Evolutionary conservation across 495 filamentous ascomycete species (phyloP).

Genomic region (Collariella sp.): DNA sequence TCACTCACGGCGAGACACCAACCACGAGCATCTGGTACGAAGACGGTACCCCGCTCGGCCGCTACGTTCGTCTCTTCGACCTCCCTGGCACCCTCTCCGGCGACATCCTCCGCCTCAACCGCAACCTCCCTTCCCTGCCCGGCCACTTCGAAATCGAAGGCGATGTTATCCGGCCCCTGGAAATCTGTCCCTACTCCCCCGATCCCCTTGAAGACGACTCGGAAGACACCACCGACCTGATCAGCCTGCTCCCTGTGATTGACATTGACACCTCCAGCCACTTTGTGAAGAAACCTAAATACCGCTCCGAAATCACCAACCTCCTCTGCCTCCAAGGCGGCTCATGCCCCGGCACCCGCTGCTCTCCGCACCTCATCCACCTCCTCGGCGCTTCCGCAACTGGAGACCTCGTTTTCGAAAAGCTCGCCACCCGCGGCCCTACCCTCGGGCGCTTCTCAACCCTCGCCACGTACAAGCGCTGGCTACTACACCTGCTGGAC

Average conservation of each 20-base stretch:
- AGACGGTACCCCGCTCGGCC: too few relatives aligned
- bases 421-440: conserved; percentile 6
- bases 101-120: too few relatives aligned
- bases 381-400: conserved; percentile 20
- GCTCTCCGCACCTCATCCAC: conserved; percentile 16
- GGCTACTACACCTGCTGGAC: conserved; percentile 11
- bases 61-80: too few relatives aligned
- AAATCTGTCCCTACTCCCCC: neutral
- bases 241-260: conserved; percentile 18
- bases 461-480: conserved; percentile 6
- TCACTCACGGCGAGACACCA: too few relatives aligned
- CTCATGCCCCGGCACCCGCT: conserved; percentile 16
- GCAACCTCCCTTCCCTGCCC: too few relatives aligned
- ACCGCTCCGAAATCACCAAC: conserved; percentile 25
- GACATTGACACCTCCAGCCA: conserved; percentile 18
- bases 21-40: too few relatives aligned
- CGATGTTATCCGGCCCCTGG: conserved; percentile 14
- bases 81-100: too few relatives aligned
- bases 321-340: conserved; percentile 25
- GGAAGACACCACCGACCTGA: conserved; percentile 12
- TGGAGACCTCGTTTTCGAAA: conserved; percentile 23
- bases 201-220: conserved; percentile 15
- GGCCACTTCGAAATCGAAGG: conserved; percentile 23
- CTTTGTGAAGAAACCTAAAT: conserved; percentile 28
- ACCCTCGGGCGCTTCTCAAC: conserved; percentile 9